Base-by-base conservation (phyloP, 106 monocot species). In the Apostasia shenzhenica region DNA sequence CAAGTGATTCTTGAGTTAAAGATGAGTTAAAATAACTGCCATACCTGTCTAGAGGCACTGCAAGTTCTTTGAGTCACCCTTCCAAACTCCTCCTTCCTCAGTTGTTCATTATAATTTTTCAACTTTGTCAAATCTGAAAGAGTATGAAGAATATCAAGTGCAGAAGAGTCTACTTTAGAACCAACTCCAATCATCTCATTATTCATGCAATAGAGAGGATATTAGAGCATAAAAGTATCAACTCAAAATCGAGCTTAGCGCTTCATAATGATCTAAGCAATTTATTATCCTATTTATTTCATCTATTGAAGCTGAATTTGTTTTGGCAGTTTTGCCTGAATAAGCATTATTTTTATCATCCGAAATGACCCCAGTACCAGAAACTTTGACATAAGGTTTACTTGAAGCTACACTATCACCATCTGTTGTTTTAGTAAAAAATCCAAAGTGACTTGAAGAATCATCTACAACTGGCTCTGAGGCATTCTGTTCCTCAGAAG, bases 101-200 rank as follows among this genome's bases (percentile, higher is more conserved):
- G 55, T 68, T 93, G 87, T 41, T 99, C 99, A 69, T 99, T 93
- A 67, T 99, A 99, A 66, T 54, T 80, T 67, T 77, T 90, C 75
- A 86, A 90, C 82, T 93, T 99, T 61, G 85, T 71, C 7, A 73
- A 72, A 76, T 99, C 93, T 61, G 99, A 87, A 74, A 99, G 87
- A 69, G 84, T 76, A 93, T 99, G 83, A 45, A 78, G 41, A 54
- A 66, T 8, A 59, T 57, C 66, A 42, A 1, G 49, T 60, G 42
- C 7, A 55, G 47, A 26, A 65, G 6, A 47, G 12, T 12, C 38
- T 5, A 67, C 38, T 44, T 56, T 38, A 62, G 12, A 45, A 72
- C 3, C 57, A 38, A 41, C 2, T 48, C 43, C 65, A 49, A 45
- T 12, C 9, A 69, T 52, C n/a, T 7, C 1, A 54, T 54, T 49